Evolutionary conservation across 495 filamentous ascomycete genomes (phyloP).

Genomic region (Parmelia sp.): DNA sequence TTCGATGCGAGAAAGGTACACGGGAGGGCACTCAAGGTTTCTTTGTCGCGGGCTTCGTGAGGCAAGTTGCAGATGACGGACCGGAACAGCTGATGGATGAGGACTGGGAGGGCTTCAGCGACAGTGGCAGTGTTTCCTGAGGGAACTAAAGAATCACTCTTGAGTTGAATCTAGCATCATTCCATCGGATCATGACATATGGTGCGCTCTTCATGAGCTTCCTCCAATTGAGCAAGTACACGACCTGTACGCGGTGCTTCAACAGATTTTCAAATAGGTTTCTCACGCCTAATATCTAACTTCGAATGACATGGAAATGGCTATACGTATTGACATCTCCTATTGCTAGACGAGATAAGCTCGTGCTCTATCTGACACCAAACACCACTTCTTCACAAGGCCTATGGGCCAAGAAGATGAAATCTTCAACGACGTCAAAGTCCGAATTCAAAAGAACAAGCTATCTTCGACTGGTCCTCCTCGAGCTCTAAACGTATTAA

Average conservation of each 20-base stretch:
- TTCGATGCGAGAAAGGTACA: constrained; percentile 74
- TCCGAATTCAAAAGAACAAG: too few species aligned
- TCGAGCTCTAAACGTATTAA: too few species aligned
- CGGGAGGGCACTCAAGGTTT: constrained; percentile 71
- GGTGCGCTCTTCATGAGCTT: neutral
- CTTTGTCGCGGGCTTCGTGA: constrained; percentile 62
- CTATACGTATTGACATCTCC: too few species aligned
- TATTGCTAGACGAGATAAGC: too few species aligned
- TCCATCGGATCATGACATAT: neutral
- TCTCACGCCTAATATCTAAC: too few species aligned
- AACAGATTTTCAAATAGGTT: too few species aligned
- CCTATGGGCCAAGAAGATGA: too few species aligned
- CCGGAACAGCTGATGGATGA: constrained; percentile 26
- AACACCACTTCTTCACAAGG: too few species aligned
- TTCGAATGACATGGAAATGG: too few species aligned
- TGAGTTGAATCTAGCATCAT: neutral
- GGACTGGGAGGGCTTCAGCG: constrained; percentile 41
- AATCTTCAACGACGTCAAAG: too few species aligned
- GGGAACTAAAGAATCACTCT: neutral
- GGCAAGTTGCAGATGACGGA: constrained; percentile 34
- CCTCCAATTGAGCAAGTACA: neutral
- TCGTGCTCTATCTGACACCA: too few species aligned
- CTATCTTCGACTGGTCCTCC: too few species aligned
- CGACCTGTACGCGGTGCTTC: neutral
- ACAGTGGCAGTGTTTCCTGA: neutral